Evolutionary conservation across 768 basidiomycete species (phyloP), one percentile per base, ranked within the genome.

Genomic region (Russula ochroleuca): DNA sequence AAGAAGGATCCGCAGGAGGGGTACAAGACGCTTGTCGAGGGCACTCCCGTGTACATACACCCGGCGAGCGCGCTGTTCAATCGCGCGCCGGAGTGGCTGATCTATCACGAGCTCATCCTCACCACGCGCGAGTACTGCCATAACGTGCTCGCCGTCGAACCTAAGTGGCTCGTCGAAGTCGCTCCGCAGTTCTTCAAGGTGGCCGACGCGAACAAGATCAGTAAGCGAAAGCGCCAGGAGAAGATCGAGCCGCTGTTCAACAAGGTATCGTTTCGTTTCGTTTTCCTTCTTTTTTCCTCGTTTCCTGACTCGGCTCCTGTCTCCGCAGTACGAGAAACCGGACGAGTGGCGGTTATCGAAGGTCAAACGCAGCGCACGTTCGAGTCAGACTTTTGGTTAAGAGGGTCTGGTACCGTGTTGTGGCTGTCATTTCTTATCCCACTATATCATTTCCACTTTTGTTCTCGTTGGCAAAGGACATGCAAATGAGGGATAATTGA

Each of bases 131-230:
- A 94, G 75, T 97, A 92, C 72, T 92, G 88, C 73, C 88, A 92
- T 70, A 94, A 91, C 59, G 93, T 98, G 49, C 96, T 94, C 0
- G 92, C 93, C 0, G 83, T 99, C 64, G 97, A 99, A 73, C 96
- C 97, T 5, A 97, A 97, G 74, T 99, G 96, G 97, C 84, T 98
- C 9, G 91, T 94, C 19, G 95, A 99, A 71, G 94, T 96, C 25
- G 97, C 96, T 8, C 96, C 97, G 1, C 94, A 95, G 64, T 98
- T 97, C 82, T 99, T 98, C 88, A 92, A 92, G 75, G 94, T 99
- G 49, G 94, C 96, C 2, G 97, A 98, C 75, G 90, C 85, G 58
- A 95, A 94, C 78, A 98, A 97, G 76, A 96, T 98, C 77, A 94
- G 92, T 72, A 96, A 95, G 75, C 84, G 94, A 68, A 98, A 97